A percentile compares a stretch with the other conserved stretches of the same genome.
Evolutionary conservation across 192 early-diverging fungal species (phyloP).

Genomic region (Coemansia sp.): DNA sequence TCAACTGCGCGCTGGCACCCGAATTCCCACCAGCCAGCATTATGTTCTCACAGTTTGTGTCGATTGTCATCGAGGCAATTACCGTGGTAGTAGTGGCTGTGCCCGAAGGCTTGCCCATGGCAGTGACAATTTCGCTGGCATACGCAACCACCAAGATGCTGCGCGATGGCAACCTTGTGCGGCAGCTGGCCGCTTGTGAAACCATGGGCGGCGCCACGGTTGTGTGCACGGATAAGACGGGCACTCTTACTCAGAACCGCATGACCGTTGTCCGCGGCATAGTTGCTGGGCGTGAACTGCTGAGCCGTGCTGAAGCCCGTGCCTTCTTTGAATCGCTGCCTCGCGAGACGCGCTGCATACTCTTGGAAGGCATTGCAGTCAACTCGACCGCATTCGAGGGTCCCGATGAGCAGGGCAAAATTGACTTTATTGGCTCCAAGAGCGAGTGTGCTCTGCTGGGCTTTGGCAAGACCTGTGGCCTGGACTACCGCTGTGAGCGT

Average conservation of each 20-base stretch:
- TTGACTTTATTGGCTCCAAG: constrained; percentile 73
- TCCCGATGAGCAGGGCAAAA: constrained; percentile 60
- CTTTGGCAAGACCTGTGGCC: constrained; percentile 62
- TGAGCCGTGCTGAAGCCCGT: constrained; percentile 41
- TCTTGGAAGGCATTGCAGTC: constrained; percentile 63
- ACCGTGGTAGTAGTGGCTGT: constrained; percentile 81
- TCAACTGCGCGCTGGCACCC: constrained; percentile 54
- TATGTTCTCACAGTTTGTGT: constrained; percentile 61
- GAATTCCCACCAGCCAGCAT: constrained; percentile 58
- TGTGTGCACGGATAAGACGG: constrained; percentile 87
- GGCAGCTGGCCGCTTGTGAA: constrained; percentile 76
- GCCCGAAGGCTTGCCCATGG: constrained; percentile 86
- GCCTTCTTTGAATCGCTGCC: constrained; percentile 55
- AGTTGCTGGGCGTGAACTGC: constrained; percentile 54
- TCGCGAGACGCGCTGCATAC: constrained; percentile 29
- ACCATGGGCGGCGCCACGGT: constrained; percentile 82
- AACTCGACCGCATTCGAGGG: constrained; percentile 78
- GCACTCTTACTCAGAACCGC: constrained; percentile 79
- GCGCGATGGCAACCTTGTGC: constrained; percentile 75
- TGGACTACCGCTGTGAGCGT: constrained; percentile 60
- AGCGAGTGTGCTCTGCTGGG: constrained; percentile 77
- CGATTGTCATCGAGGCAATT: constrained; percentile 77
- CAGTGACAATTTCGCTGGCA: constrained; percentile 80
- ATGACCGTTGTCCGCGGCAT: constrained; percentile 75
- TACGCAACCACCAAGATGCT: constrained; percentile 82